phyloP scores from a whole-genome alignment of 371 early-diverging fungal genomes.

The Conidiobolus incongruus region DNA sequence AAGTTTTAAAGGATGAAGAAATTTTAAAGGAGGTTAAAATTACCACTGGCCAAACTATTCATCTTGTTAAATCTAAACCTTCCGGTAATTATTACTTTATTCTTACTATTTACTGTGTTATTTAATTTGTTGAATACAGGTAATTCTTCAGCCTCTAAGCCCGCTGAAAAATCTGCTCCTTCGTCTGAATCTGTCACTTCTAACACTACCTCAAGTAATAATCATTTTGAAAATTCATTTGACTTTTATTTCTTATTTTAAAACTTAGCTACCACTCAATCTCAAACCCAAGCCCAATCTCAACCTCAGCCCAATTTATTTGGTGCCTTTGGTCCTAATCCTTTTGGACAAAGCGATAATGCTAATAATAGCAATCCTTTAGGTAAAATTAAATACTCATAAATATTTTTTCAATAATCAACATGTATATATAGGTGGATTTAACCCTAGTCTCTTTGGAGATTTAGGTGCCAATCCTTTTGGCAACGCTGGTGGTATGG shows the following conservation, averaged over 20 bases:
- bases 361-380: too few species aligned
- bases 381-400: too few species aligned
- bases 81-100: conserved; percentile 11
- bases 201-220: conserved; percentile 8
- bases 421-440: too few species aligned
- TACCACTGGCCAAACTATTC: conserved; percentile 49
- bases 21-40: conserved; percentile 57
- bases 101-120: not conserved
- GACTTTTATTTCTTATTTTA: too few species aligned
- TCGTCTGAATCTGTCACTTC: conserved; percentile 11
- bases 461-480: conserved; percentile 22
- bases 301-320: too few species aligned
- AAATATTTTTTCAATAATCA: too few species aligned
- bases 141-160: not conserved
- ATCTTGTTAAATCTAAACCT: conserved; percentile 68
- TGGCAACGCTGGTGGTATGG: conserved; percentile 24
- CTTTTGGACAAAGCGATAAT: too few species aligned
- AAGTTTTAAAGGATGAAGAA: conserved; percentile 83
- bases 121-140: not conserved
- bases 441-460: conserved; percentile 9
- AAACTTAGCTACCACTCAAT: too few species aligned
- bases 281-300: too few species aligned
- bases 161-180: conserved; percentile 11
- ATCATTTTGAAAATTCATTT: too few species aligned
- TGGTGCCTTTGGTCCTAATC: too few species aligned